A percentile compares a stretch with the other conserved stretches of the same genome.
Conservation (phyloP, 306 rosid species). For the Malus asiatica region DNA sequence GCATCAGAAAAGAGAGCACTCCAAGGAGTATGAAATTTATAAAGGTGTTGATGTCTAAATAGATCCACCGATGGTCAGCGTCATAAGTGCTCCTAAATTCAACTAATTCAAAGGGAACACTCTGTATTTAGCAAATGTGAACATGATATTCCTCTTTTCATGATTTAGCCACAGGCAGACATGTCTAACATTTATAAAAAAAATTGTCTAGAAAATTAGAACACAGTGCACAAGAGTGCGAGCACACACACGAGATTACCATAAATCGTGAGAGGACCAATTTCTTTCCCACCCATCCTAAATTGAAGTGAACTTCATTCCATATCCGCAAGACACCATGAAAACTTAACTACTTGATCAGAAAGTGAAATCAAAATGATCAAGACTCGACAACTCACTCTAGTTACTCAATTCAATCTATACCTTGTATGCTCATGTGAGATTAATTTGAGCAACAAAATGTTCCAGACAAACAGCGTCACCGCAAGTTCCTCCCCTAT, state of each 20-base stretch:
- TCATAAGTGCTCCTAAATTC: background rate
- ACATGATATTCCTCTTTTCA: background rate
- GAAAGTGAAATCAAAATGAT: background rate
- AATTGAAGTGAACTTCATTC: background rate
- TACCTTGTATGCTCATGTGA: too few relatives aligned
- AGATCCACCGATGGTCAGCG: background rate
- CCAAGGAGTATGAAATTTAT: background rate
- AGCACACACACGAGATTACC: background rate
- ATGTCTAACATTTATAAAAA: background rate
- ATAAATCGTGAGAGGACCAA: background rate
- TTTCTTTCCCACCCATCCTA: background rate
- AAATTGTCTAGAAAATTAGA: background rate
- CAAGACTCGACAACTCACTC: too few relatives aligned
- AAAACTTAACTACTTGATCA: background rate
- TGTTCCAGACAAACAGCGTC: too few relatives aligned
- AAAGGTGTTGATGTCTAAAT: background rate
- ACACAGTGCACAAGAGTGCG: background rate
- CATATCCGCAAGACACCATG: background rate
- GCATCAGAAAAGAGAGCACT: background rate
- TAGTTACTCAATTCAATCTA: too few relatives aligned
- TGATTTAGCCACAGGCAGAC: background rate
- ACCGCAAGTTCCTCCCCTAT: too few relatives aligned
- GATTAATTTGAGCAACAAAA: too few relatives aligned
- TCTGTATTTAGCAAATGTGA: background rate
- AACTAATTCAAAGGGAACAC: background rate